phyloP scores from a whole-genome alignment of 148 eudicot genomes.

The Diospyros kaki region DNA sequence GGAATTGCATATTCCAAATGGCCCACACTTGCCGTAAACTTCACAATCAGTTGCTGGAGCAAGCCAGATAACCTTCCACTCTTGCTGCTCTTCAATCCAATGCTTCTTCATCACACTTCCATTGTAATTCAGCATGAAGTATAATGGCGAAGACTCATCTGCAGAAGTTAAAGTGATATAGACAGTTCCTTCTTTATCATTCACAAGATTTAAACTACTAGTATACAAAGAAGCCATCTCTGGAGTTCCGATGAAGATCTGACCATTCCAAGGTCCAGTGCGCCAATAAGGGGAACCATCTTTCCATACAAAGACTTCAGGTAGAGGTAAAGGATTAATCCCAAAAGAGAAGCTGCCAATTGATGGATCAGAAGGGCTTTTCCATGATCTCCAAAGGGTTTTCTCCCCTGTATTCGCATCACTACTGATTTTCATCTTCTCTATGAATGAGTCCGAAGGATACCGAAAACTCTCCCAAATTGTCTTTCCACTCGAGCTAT shows the following conservation, averaged over 20 bases:
- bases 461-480: constrained; percentile 18
- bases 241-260: constrained; percentile 38
- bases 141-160: neutral
- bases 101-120: constrained; percentile 12
- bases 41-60: constrained; percentile 31
- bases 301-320: constrained; percentile 56
- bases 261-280: constrained; percentile 51
- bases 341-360: constrained; percentile 45
- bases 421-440: constrained; percentile 22
- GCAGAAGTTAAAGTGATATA: constrained; percentile 32
- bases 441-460: constrained; percentile 13
- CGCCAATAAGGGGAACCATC: constrained; percentile 46
- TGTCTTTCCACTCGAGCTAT: neutral
- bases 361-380: constrained; percentile 44
- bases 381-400: constrained; percentile 47
- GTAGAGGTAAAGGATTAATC: constrained; percentile 43
- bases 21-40: constrained; percentile 41
- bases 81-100: constrained; percentile 9
- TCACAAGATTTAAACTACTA: constrained; percentile 37
- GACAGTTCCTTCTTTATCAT: constrained; percentile 21
- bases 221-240: constrained; percentile 23
- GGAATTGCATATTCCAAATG: constrained; percentile 31
- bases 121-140: neutral
- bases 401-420: constrained; percentile 12
- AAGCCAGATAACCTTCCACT: neutral